Percentiles rank a stretch among this genome's conserved stretches.
phyloP scores from a whole-genome alignment of 2,329 filamentous ascomycete genomes.

The Domatiomyces catenatus region DNA sequence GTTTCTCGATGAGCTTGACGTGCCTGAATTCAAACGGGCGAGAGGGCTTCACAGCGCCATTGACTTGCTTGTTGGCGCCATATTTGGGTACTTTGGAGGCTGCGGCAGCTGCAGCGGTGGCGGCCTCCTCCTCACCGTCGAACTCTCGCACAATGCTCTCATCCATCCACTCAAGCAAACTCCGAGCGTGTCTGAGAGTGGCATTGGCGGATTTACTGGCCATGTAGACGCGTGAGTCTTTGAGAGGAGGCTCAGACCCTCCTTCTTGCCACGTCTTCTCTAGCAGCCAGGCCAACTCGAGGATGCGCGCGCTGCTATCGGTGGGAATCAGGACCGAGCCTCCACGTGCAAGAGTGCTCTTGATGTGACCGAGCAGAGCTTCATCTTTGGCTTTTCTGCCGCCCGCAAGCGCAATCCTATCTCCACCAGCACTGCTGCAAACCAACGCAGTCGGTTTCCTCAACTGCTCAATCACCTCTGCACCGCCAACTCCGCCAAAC shows the following conservation, averaged over 20 bases:
- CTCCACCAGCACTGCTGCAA: slow-evolving; percentile 72
- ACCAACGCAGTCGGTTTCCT: slow-evolving; percentile 86
- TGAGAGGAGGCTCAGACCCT: slow-evolving; percentile 34
- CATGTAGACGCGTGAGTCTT: slow-evolving; percentile 51
- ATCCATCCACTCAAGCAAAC: slow-evolving; percentile 99
- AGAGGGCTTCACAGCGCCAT: slow-evolving; percentile 27
- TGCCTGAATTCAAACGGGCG: slow-evolving; percentile 85
- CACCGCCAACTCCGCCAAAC: slow-evolving; percentile 69
- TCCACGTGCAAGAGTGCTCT: slow-evolving; percentile 61
- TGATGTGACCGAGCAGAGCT: slow-evolving; percentile 64
- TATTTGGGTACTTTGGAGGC: slow-evolving; percentile 20
- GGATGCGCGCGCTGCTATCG: slow-evolving; percentile 84
- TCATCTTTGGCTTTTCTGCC: slow-evolving; percentile 74
- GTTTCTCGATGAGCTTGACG: slow-evolving; percentile 67
- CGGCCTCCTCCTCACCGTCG: slow-evolving; percentile 38
- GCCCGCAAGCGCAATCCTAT: slow-evolving; percentile 53
- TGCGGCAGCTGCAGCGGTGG: slow-evolving; percentile 24
- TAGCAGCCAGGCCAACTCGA: slow-evolving; percentile 81
- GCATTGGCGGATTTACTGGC: slow-evolving; percentile 75
- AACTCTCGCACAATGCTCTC: slow-evolving; percentile 87
- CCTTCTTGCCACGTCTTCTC: slow-evolving; percentile 76
- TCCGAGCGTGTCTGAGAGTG: slow-evolving; percentile 78
- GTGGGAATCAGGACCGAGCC: slow-evolving; percentile 88
- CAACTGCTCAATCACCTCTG: slow-evolving; percentile 84
- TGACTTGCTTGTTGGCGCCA: slow-evolving; percentile 29